These are phyloP conservation scores for Acacia melanoxylon DNA, from an alignment of 306 rosid species.

Conservation along the genomic window DNA sequence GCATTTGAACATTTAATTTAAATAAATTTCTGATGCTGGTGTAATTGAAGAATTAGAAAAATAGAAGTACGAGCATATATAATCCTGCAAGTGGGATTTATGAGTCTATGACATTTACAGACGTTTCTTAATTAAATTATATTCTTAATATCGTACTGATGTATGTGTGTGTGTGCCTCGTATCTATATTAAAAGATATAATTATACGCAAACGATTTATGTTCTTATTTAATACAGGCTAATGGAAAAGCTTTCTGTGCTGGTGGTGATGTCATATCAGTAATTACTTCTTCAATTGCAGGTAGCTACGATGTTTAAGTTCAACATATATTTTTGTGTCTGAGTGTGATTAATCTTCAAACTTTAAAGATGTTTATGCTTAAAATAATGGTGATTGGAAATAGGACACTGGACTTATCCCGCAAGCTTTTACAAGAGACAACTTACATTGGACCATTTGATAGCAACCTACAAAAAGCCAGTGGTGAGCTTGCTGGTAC, in stretches of 20 bases:
- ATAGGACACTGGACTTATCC: conserved; percentile 40
- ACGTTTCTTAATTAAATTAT: too few species aligned
- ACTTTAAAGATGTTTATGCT: not conserved
- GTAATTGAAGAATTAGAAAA: too few species aligned
- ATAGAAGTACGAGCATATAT: too few species aligned
- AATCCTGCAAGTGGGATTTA: too few species aligned
- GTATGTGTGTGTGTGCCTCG: not conserved
- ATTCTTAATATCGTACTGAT: not conserved
- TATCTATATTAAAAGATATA: not conserved
- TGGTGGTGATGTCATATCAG: not conserved
- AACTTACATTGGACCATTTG: conserved; percentile 14
- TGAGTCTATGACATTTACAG: not conserved
- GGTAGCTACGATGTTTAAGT: not conserved
- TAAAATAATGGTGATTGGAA: not conserved
- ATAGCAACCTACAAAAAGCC: conserved; percentile 39
- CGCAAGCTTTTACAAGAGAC: conserved; percentile 21
- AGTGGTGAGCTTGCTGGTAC: not conserved
- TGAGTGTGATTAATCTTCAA: not conserved
- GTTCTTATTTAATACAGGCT: not conserved
- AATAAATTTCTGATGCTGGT: too few species aligned
- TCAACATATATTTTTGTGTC: not conserved
- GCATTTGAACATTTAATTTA: not conserved
- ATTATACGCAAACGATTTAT: not conserved
- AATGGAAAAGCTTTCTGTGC: not conserved
- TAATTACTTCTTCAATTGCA: not conserved